Percentiles rank a stretch among this genome's conserved stretches.
Conservation (phyloP, 768 basidiomycete species). For the Megacollybia marginata region DNA sequence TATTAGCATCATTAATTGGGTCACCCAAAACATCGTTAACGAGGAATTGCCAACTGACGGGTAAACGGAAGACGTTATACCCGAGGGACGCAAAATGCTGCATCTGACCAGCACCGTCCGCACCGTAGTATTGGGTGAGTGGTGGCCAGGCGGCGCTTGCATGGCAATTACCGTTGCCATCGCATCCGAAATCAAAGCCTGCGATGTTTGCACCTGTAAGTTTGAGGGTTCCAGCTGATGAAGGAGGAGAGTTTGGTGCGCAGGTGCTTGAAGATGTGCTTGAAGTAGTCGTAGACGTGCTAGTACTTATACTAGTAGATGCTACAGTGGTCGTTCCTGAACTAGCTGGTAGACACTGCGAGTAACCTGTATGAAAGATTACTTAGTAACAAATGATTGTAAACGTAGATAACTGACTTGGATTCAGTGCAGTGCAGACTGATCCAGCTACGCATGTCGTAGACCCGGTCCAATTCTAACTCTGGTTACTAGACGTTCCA, state of each 20-base stretch:
- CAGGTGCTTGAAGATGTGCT: slow-evolving; percentile 5
- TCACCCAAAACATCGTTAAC: slow-evolving; percentile 29
- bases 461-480: slow-evolving; percentile 24
- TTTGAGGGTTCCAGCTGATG: slow-evolving; percentile 22
- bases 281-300: slow-evolving; percentile 4
- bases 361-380: slow-evolving; percentile 19
- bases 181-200: slow-evolving; percentile 50
- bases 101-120: slow-evolving; percentile 48
- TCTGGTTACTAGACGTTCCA: slow-evolving; percentile 2
- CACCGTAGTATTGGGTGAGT: slow-evolving; percentile 35
- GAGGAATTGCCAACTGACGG: slow-evolving; percentile 54
- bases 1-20: slow-evolving; percentile 32
- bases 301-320: slow-evolving; percentile 7
- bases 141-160: slow-evolving; percentile 34
- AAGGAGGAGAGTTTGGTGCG: slow-evolving; percentile 14
- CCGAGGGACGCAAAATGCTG: slow-evolving; percentile 46
- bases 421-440: slow-evolving; percentile 20
- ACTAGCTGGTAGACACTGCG: slow-evolving; percentile 24
- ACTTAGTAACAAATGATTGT: not conserved
- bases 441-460: slow-evolving; percentile 26
- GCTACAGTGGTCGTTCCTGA: slow-evolving; percentile 10
- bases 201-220: slow-evolving; percentile 46
- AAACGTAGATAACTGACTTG: slow-evolving; percentile 15
- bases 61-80: slow-evolving; percentile 52
- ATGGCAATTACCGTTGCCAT: slow-evolving; percentile 34